Evolutionary conservation across 768 basidiomycete species (phyloP).

Genomic region (Lactarius pseudohatsudake): DNA sequence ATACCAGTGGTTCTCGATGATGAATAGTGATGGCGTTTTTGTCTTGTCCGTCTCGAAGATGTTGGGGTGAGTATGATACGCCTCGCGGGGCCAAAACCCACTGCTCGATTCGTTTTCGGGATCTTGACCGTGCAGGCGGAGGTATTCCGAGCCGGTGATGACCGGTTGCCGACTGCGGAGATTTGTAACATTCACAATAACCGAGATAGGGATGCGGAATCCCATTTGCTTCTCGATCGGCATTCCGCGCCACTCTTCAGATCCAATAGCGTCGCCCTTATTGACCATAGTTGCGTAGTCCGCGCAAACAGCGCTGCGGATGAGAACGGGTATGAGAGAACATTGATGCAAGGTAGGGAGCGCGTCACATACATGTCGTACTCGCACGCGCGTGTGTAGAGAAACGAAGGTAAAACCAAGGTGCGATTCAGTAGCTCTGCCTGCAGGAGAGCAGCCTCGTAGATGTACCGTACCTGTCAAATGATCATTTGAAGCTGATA

Average conservation of each 20-base stretch:
- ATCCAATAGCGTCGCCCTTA: conserved; percentile 44
- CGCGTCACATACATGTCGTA: conserved; percentile 37
- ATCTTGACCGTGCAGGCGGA: conserved; percentile 41
- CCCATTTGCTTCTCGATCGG: conserved; percentile 41
- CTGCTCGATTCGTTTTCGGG: conserved; percentile 39
- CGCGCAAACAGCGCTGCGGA: conserved; percentile 38
- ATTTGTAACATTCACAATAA: conserved; percentile 45
- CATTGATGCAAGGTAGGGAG: conserved; percentile 12
- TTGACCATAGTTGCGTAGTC: conserved; percentile 46
- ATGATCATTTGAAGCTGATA: conserved; percentile 7
- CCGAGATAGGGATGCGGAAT: conserved; percentile 38
- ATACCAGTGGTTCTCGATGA: conserved; percentile 43
- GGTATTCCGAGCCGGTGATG: conserved; percentile 44
- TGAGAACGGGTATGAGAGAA: background rate
- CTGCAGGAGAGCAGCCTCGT: conserved; percentile 47
- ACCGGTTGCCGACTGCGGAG: conserved; percentile 41
- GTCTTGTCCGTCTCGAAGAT: conserved; percentile 30
- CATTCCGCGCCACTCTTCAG: conserved; percentile 43
- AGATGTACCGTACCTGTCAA: conserved; percentile 47
- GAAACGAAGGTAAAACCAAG: conserved; percentile 44
- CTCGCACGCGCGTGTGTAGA: conserved; percentile 49
- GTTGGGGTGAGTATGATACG: conserved; percentile 37
- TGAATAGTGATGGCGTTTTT: conserved; percentile 34
- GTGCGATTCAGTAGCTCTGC: conserved; percentile 45
- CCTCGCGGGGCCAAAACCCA: conserved; percentile 41